Percentiles rank a stretch among this genome's conserved stretches.
phyloP scores from a whole-genome alignment of 306 rosid genomes.

The Trifolium pratense region DNA sequence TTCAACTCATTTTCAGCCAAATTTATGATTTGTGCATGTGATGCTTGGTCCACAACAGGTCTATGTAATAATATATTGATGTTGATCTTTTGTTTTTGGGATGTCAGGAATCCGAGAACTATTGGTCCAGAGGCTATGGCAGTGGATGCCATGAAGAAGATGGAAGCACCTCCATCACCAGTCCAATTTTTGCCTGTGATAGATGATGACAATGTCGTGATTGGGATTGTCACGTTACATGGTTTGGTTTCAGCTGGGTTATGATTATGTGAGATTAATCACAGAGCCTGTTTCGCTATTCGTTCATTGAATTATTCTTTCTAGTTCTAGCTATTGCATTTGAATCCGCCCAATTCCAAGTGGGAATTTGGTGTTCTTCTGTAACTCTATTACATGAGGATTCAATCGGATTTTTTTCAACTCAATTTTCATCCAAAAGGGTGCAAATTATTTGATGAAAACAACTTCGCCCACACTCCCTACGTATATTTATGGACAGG shows the following conservation, averaged over 20 bases:
- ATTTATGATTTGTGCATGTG: neutral
- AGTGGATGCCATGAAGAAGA: conserved; percentile 94
- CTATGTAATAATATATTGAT: conserved; percentile 15
- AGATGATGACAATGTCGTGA: conserved; percentile 59
- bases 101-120: conserved; percentile 74
- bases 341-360: conserved; percentile 23
- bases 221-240: conserved; percentile 96
- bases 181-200: conserved; percentile 96
- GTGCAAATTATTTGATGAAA: conserved; percentile 19
- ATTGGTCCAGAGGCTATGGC: conserved; percentile 88
- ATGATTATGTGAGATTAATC: conserved; percentile 39
- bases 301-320: conserved; percentile 44
- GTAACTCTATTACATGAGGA: neutral
- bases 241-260: conserved; percentile 95
- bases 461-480: neutral
- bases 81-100: conserved; percentile 12
- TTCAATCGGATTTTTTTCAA: neutral
- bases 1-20: neutral
- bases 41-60: neutral
- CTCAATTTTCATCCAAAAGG: neutral
- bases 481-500: neutral
- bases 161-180: conserved; percentile 98
- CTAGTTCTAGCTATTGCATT: conserved; percentile 26
- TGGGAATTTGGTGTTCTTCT: conserved; percentile 31
- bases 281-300: conserved; percentile 1